Conservation (phyloP, 345 rosid species). For the Streptanthus diversifolius region DNA sequence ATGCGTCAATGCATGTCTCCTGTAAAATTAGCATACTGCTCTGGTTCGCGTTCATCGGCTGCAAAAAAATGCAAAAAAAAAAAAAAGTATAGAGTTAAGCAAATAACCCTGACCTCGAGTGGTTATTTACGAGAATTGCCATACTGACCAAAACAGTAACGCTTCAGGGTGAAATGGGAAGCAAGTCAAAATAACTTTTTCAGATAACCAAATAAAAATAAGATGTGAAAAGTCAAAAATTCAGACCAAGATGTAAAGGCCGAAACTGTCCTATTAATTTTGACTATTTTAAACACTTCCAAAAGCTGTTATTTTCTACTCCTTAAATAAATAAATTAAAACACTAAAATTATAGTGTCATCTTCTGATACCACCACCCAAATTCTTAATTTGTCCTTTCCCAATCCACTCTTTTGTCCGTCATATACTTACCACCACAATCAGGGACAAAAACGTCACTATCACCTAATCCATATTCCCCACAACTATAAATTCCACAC, state of each 20-base stretch:
- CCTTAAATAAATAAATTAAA: not conserved
- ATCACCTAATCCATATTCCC: slow-evolving; percentile 25
- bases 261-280: slow-evolving; percentile 45
- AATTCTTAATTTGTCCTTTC: slow-evolving; percentile 38
- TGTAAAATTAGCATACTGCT: slow-evolving; percentile 67
- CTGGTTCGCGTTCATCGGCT: slow-evolving; percentile 57
- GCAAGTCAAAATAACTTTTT: slow-evolving; percentile 26
- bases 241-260: slow-evolving; percentile 33
- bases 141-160: slow-evolving; percentile 27
- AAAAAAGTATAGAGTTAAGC: not conserved
- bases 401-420: slow-evolving; percentile 33
- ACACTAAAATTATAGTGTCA: not conserved
- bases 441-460: slow-evolving; percentile 36
- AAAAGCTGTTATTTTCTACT: slow-evolving; percentile 32
- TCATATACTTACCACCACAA: slow-evolving; percentile 18
- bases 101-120: not conserved
- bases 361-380: slow-evolving; percentile 35
- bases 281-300: slow-evolving; percentile 49
- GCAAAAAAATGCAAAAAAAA: not conserved
- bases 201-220: not conserved
- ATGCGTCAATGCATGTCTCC: slow-evolving; percentile 57
- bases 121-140: slow-evolving; percentile 14
- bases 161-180: not conserved
- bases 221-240: slow-evolving; percentile 34
- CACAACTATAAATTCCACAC: not conserved